These are phyloP conservation scores for Sideroxylon spinosum DNA, from an alignment of 179 eudicot genomes.

Conservation along the genomic window DNA sequence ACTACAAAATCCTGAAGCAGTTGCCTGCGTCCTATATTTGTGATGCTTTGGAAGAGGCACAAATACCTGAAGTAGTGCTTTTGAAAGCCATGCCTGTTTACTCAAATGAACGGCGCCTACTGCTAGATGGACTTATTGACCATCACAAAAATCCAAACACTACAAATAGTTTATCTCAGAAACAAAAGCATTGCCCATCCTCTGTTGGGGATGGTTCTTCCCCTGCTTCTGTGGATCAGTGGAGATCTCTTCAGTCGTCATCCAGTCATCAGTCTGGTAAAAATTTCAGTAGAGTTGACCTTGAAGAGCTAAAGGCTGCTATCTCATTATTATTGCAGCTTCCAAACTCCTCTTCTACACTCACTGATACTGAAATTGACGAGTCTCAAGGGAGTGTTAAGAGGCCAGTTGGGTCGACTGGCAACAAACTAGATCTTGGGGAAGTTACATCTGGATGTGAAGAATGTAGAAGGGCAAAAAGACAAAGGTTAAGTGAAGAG, in stretches of 20 bases:
- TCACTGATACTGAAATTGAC: conserved; percentile 39
- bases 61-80: conserved; percentile 37
- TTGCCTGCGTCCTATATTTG: conserved; percentile 60
- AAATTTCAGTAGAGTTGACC: conserved; percentile 30
- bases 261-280: conserved; percentile 26
- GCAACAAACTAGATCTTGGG: conserved; percentile 32
- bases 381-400: conserved; percentile 57
- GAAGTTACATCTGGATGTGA: conserved; percentile 91
- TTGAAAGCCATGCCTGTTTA: conserved; percentile 63
- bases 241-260: conserved; percentile 30
- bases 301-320: conserved; percentile 58
- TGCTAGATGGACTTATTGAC: conserved; percentile 55
- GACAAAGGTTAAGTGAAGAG: conserved; percentile 71
- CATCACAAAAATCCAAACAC: conserved; percentile 25
- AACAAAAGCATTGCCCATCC: conserved; percentile 27
- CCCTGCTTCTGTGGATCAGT: conserved; percentile 32
- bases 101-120: conserved; percentile 78
- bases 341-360: conserved; percentile 38
- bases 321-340: conserved; percentile 61
- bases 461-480: conserved; percentile 81
- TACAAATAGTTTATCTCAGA: conserved; percentile 27
- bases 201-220: conserved; percentile 31
- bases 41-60: conserved; percentile 64
- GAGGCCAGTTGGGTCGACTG: conserved; percentile 38
- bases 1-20: conserved; percentile 71